Conservation (phyloP, 352 stramenopile genomes). For the Elongisporangium prolatum region DNA sequence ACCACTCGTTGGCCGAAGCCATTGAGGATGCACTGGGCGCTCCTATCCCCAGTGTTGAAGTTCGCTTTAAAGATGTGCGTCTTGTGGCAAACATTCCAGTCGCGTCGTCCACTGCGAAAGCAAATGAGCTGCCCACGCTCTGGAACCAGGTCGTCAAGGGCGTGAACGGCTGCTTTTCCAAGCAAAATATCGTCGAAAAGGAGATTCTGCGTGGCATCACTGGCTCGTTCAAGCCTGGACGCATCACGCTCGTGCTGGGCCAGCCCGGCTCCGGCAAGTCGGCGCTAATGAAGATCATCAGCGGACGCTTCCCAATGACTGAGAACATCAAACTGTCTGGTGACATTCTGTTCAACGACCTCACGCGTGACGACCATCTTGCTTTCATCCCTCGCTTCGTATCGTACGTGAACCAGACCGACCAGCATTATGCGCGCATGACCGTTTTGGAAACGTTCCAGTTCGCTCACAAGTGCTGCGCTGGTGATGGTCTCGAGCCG, state of each 20-base stretch:
- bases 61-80: slow-evolving; percentile 46
- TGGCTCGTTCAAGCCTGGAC: slow-evolving; percentile 37
- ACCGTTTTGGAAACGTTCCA: slow-evolving; percentile 70
- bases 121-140: slow-evolving; percentile 34
- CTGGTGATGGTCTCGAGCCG: slow-evolving; percentile 12
- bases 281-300: slow-evolving; percentile 21
- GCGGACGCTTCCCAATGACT: slow-evolving; percentile 18
- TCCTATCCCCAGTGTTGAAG: slow-evolving; percentile 46
- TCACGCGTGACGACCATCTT: slow-evolving; percentile 8
- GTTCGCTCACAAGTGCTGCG: slow-evolving; percentile 83
- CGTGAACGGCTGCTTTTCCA: slow-evolving; percentile 16
- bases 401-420: slow-evolving; percentile 35
- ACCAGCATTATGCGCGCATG: slow-evolving; percentile 38
- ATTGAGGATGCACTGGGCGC: slow-evolving; percentile 30
- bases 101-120: not conserved
- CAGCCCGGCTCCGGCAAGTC: slow-evolving; percentile 35
- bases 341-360: slow-evolving; percentile 22
- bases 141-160: slow-evolving; percentile 36
- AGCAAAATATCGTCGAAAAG: slow-evolving; percentile 29
- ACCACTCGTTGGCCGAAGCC: slow-evolving; percentile 34
- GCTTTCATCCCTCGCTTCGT: slow-evolving; percentile 16
- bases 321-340: slow-evolving; percentile 19
- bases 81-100: slow-evolving; percentile 17
- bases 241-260: slow-evolving; percentile 46
- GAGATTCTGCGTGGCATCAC: slow-evolving; percentile 41